These are phyloP conservation scores for Ensete glaucum DNA, from an alignment of 176 grass and related monocot genomes.

Conservation along the genomic window DNA sequence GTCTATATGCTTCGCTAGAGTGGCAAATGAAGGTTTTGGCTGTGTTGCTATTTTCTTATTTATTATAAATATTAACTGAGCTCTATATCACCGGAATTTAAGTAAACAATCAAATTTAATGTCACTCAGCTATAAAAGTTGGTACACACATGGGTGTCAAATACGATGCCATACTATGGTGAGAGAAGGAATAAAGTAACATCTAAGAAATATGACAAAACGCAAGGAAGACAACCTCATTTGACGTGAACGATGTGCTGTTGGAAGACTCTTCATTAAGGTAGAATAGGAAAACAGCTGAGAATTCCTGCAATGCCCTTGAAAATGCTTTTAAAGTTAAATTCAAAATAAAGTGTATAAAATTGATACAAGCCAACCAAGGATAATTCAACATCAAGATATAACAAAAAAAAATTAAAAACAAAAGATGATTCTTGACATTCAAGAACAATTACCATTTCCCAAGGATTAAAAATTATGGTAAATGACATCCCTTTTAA, in stretches of 20 bases:
- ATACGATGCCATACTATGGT: neutral
- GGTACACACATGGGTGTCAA: too few relatives aligned
- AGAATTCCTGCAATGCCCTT: slow-evolving; percentile 83
- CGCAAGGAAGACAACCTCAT: slow-evolving; percentile 35
- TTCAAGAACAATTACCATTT: neutral
- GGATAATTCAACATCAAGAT: neutral
- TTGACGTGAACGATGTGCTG: slow-evolving; percentile 29
- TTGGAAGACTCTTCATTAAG: slow-evolving; percentile 18
- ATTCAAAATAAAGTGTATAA: slow-evolving; percentile 1
- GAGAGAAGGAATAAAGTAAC: neutral
- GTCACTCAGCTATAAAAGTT: too few relatives aligned
- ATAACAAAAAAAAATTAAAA: neutral
- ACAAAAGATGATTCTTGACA: neutral
- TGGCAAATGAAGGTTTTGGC: too few relatives aligned
- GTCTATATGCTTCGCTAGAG: too few relatives aligned
- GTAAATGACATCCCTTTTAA: neutral
- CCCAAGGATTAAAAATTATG: neutral
- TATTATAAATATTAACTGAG: too few relatives aligned
- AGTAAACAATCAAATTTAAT: too few relatives aligned
- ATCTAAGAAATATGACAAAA: neutral
- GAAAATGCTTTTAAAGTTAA: slow-evolving; percentile 25
- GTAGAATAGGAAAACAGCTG: slow-evolving; percentile 29
- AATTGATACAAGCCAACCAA: too few relatives aligned
- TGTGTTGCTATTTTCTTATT: too few relatives aligned
- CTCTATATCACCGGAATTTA: too few relatives aligned